Base-by-base conservation (phyloP, 345 rosid genomes). In the Adansonia digitata region DNA sequence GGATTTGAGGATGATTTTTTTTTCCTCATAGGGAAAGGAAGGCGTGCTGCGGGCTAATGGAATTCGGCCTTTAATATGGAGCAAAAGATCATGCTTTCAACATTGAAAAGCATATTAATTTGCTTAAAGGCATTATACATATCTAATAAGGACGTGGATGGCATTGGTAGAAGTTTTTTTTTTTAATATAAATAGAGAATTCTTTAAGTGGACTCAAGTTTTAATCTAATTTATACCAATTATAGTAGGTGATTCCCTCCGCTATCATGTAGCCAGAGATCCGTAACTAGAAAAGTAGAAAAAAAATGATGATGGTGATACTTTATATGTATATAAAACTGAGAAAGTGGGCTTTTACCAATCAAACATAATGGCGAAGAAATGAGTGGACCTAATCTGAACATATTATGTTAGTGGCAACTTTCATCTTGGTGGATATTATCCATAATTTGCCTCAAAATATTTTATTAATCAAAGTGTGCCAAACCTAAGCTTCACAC, bases 401-500 rank as follows among this genome's bases (percentile, higher is more conserved):
- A 17, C 60, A 7, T 37, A 5, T 22, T 17, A 65, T 31, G 51
- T 11, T 45, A 73, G 73, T 78, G 80, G 69, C 14, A 55, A 56
- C 65, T 72, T 72, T 73, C 20, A 43, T 34, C 55, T 20, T 78
- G 71, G 81, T 74, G 81, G 81, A 5, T 39, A 24, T 57, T 56
- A 26, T 26, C 62, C 35, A 24, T 56, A 26, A 56, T 48, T 66
- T 26, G 53, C n/a, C 53, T 49, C 34, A 1, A 29, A 31, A 22
- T 49, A 20, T 64, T n/a, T 68, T 72, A 57, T 34, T 42, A 60
- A 37, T 34, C 56, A 56, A 78, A 31, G 81, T 15, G 70, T 71
- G 78, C 45, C 73, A 31, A 74, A 24, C 81, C 3, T 72, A 40
- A 45, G 79, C 83, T 24, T 0, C 6, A 22, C 81, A 74, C 79